Evolutionary conservation across 108 stramenopile species (phyloP).

Genomic region (Cylindrotheca closterium): DNA sequence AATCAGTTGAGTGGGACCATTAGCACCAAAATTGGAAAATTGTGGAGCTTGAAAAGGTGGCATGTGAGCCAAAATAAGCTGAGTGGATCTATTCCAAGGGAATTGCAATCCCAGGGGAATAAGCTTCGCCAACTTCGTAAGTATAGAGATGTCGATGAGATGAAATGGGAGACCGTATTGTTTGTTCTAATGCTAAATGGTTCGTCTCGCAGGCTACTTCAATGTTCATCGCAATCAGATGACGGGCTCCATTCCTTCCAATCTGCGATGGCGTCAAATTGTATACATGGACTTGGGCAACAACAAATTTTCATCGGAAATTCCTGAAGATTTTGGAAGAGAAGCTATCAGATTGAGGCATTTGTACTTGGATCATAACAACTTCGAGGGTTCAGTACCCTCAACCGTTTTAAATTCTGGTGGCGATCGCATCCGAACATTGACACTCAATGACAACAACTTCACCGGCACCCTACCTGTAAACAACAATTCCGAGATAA

Average conservation of each 20-base stretch:
- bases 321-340: slow-evolving; percentile 21
- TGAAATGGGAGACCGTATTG: too few relatives aligned
- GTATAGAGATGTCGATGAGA: too few relatives aligned
- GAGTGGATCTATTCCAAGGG: slow-evolving; percentile 44
- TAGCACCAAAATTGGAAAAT: slow-evolving; percentile 6
- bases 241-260: slow-evolving; percentile 36
- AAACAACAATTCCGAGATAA: slow-evolving; percentile 4
- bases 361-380: slow-evolving; percentile 46
- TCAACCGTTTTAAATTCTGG: slow-evolving; percentile 19
- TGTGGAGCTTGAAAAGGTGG: slow-evolving; percentile 14
- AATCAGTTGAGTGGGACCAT: slow-evolving; percentile 29
- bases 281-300: slow-evolving; percentile 40
- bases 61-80: slow-evolving; percentile 32
- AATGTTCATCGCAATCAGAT: too few relatives aligned
- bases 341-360: slow-evolving; percentile 13
- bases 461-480: slow-evolving; percentile 36
- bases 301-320: slow-evolving; percentile 33
- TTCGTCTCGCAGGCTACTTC: too few relatives aligned
- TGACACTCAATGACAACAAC: slow-evolving; percentile 37
- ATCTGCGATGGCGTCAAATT: slow-evolving; percentile 20
- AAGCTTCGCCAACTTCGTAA: too few relatives aligned
- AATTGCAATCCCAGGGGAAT: slow-evolving; percentile 1
- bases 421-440: slow-evolving; percentile 24
- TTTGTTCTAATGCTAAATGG: slow-evolving; percentile 1
- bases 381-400: slow-evolving; percentile 42